Base-by-base conservation (phyloP, 1,284 basidiomycete genomes). In the Grifola frondosa region DNA sequence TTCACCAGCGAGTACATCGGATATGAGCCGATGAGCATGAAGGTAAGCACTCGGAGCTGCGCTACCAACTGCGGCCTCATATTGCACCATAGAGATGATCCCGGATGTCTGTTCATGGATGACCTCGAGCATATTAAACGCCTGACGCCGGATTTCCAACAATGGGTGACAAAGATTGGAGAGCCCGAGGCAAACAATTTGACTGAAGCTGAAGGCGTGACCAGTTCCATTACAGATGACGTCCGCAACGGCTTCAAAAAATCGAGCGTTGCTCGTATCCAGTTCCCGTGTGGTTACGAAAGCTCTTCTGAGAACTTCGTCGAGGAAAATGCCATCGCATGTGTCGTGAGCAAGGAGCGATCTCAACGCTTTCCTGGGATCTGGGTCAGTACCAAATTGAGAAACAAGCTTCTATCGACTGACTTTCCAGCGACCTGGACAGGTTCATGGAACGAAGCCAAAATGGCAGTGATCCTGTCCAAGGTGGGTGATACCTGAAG, bases 91-190 rank as follows among this genome's bases (percentile, higher is more conserved):
- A 3, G 81, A 73, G 33, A 84, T 67, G 26, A 81, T 64, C 20
- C 85, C 78, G 35, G 72, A 69, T 16, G 73, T 71, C 58, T 83
- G 81, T 30, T 81, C 77, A 49, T 90, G 84, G 32, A 87, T 75
- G 15, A 78, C 76, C 53, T 90, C 84, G n/a, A 95, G 71, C 47
- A 91, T 78, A 46, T 81, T 75, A 62, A 95, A 88, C 1, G 94
- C 88, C 35, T 79, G 78, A n/a, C 78, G 75, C 6, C 94, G 84
- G 31, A 88, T 81, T 22, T 75, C 71, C 2, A 75, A 57, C 23
- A 81, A 74, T 3, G 82, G 79, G 62, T 96, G 89, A 25, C 89
- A 88, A 3, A 97, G 76, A 62, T 96, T 96, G 16, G 89, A 84
- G 9, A 97, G 68, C 0, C 87, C 88, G 5, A 96, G 73, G 55